Evolutionary conservation across 495 filamentous ascomycete species (phyloP).

Genomic region (Melanomma pulvis-pyrius): DNA sequence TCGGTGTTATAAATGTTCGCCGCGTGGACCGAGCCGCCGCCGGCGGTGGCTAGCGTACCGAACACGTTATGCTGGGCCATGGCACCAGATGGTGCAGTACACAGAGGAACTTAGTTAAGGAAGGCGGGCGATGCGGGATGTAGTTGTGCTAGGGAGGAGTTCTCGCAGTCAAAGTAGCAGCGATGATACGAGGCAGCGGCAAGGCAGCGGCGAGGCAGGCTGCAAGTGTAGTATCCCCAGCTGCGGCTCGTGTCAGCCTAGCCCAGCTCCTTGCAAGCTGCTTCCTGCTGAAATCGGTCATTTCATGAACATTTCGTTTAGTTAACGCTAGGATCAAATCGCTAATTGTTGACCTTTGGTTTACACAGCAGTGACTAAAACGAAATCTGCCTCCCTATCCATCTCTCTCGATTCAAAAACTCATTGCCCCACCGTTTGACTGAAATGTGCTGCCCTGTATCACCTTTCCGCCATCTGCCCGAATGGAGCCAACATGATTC

Average conservation of each 20-base stretch:
- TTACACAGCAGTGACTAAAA: too few species aligned
- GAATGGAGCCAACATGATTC: too few species aligned
- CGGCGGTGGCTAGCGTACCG: background rate
- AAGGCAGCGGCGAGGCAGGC: background rate
- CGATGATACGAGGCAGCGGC: background rate
- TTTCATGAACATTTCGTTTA: too few species aligned
- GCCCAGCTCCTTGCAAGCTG: too few species aligned
- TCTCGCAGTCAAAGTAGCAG: background rate
- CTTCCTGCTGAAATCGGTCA: too few species aligned
- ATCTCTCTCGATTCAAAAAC: background rate
- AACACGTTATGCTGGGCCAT: background rate
- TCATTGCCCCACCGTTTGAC: background rate
- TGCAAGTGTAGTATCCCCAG: too few species aligned
- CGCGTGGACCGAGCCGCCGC: conserved; percentile 6
- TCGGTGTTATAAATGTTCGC: too few species aligned
- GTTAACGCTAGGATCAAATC: too few species aligned
- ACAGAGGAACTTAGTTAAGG: background rate
- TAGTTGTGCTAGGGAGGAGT: background rate
- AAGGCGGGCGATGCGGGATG: background rate
- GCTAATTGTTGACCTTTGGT: too few species aligned
- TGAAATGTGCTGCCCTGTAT: background rate
- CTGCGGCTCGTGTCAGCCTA: too few species aligned
- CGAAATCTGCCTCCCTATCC: too few species aligned
- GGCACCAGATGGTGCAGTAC: background rate
- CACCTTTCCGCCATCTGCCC: background rate